Percentiles rank a stretch among this genome's conserved stretches.
phyloP scores from a whole-genome alignment of 371 early-diverging fungal species.

The Umbelopsis sp. region DNA sequence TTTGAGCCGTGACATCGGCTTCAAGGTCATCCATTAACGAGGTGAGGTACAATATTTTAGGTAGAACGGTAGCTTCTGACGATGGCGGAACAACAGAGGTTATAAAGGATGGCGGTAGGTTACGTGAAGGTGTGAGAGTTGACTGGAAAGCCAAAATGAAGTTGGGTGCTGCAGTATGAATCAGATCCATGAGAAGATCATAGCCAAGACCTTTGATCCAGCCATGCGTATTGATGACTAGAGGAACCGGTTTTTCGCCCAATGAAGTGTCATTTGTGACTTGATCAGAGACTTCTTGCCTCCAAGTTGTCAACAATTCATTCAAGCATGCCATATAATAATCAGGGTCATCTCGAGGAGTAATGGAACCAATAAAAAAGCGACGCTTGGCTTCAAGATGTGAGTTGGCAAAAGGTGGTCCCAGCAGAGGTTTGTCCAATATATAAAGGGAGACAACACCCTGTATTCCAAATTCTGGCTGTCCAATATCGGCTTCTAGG shows the following conservation, averaged over 20 bases:
- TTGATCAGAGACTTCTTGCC: conserved; percentile 36
- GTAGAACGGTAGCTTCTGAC: not conserved
- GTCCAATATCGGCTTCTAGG: conserved; percentile 84
- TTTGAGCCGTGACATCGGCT: conserved; percentile 24
- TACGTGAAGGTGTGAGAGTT: conserved; percentile 19
- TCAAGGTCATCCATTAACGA: conserved; percentile 9
- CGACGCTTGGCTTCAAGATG: conserved; percentile 56
- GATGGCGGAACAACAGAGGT: conserved; percentile 20
- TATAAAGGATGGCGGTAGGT: conserved; percentile 42
- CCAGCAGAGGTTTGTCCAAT: conserved; percentile 65
- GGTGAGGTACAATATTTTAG: not conserved
- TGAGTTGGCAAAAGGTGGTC: conserved; percentile 79
- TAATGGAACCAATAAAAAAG: conserved; percentile 68
- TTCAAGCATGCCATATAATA: conserved; percentile 65
- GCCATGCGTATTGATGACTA: conserved; percentile 84
- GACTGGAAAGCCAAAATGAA: conserved; percentile 55
- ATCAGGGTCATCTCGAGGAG: conserved; percentile 70
- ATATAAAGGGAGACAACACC: conserved; percentile 76
- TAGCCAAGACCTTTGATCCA: conserved; percentile 83
- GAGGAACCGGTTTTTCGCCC: conserved; percentile 50
- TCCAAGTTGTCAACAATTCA: conserved; percentile 59
- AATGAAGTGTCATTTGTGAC: conserved; percentile 22
- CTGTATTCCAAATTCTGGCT: conserved; percentile 76
- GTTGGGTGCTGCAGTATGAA: conserved; percentile 55
- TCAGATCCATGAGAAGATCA: conserved; percentile 63